phyloP scores from a whole-genome alignment of 2,329 filamentous ascomycete species.

The Periconia sp. region DNA sequence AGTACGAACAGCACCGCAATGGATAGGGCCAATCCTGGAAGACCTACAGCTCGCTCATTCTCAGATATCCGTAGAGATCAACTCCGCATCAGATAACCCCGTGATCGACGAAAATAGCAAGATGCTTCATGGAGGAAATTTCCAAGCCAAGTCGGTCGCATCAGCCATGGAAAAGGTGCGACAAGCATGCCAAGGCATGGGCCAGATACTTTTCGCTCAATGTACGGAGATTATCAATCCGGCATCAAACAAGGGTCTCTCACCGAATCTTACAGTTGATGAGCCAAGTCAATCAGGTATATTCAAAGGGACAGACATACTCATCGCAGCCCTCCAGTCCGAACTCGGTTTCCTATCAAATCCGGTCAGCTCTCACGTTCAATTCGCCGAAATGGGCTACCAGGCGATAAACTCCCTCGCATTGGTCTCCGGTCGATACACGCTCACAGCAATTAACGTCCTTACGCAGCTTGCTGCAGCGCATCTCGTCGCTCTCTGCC shows the following conservation, averaged over 20 bases:
- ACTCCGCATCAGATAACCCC: conserved; percentile 72
- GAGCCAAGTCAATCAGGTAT: conserved; percentile 65
- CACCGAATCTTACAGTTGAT: conserved; percentile 66
- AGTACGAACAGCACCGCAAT: conserved; percentile 68
- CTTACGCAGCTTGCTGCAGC: conserved; percentile 62
- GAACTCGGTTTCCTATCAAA: conserved; percentile 68
- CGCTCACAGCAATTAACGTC: conserved; percentile 62
- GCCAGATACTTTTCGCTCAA: conserved; percentile 69
- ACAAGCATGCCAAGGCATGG: conserved; percentile 58
- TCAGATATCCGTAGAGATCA: conserved; percentile 67
- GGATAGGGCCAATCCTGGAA: conserved; percentile 71
- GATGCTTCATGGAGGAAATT: conserved; percentile 70
- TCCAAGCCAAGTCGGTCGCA: conserved; percentile 68
- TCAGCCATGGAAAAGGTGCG: conserved; percentile 69
- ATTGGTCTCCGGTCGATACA: conserved; percentile 63
- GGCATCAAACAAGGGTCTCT: conserved; percentile 64
- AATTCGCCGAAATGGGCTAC: conserved; percentile 71
- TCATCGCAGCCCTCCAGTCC: conserved; percentile 68
- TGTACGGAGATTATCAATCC: conserved; percentile 68
- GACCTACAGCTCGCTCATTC: conserved; percentile 63
- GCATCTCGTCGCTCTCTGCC: conserved; percentile 63
- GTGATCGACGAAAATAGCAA: conserved; percentile 57
- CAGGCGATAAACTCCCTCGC: conserved; percentile 72
- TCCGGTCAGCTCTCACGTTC: conserved; percentile 67
- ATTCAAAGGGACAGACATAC: conserved; percentile 70